Percentiles rank a stretch among this genome's conserved stretches.
Evolutionary conservation across 208 protist genomes (phyloP).

Genomic region (Trichomonas gallinae): DNA sequence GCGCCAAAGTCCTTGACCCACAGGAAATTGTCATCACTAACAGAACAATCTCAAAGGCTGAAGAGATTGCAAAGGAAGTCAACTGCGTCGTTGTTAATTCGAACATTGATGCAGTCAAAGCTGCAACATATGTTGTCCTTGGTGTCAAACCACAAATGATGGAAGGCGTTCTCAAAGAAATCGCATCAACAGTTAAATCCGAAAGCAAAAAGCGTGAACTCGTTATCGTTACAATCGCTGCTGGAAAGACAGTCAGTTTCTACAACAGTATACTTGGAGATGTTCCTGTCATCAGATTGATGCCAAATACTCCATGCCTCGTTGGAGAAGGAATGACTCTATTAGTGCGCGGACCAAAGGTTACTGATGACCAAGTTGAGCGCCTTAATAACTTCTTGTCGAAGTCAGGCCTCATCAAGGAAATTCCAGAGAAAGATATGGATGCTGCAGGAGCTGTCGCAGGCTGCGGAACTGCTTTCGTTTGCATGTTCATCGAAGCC

Average conservation of each 20-base stretch:
- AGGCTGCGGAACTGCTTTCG: conserved; percentile 77
- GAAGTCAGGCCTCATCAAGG: neutral
- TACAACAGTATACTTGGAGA: conserved; percentile 36
- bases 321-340: conserved; percentile 56
- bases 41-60: conserved; percentile 44
- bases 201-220: conserved; percentile 55
- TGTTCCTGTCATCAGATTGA: conserved; percentile 65
- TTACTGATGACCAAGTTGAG: conserved; percentile 34
- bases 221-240: conserved; percentile 70
- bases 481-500: conserved; percentile 80
- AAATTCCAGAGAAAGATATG: conserved; percentile 50
- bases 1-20: neutral
- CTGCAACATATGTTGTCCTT: conserved; percentile 62
- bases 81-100: conserved; percentile 40
- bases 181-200: conserved; percentile 38
- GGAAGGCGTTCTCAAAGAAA: conserved; percentile 47
- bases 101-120: conserved; percentile 49
- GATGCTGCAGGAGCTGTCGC: conserved; percentile 72
- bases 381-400: conserved; percentile 26
- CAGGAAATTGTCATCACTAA: conserved; percentile 39
- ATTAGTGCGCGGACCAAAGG: conserved; percentile 49
- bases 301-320: conserved; percentile 74
- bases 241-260: conserved; percentile 53
- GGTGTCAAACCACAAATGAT: conserved; percentile 72
- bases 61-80: conserved; percentile 46